Base-by-base conservation (phyloP, 2,329 filamentous ascomycete genomes). In the Hortaea werneckii region DNA sequence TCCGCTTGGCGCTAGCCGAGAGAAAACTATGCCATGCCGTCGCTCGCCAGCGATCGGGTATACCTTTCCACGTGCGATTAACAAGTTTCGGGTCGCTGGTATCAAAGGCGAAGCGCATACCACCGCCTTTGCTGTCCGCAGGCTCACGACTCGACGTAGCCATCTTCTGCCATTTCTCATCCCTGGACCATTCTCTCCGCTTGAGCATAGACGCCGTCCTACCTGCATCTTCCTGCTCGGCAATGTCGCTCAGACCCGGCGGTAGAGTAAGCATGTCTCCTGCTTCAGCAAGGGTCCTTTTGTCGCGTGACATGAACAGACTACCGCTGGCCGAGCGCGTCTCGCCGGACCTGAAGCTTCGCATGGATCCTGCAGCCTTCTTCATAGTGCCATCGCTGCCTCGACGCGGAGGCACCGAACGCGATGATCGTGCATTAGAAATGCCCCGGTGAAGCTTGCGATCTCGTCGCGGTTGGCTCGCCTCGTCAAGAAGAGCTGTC, bases 1-100 rank as follows among this genome's bases (percentile, higher is more conserved):
- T 73, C 50, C 75, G 78, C 59, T 77, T 81, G 30, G 88, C 87
- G 52, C 86, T 90, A 6, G 83, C 72, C 5, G 80, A 77, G 28
- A 98, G 76, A 62, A 98, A 98, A 4, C 88, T 87, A 68, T 90
- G 90, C 92, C 92, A 98, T 2, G 90, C 92, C 1, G 87, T 84
- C 29, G 84, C 79, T 43, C 92, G 83, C 92, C 92, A 98, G 51
- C 87, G 81, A 66, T 98, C 92, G 0, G 92, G 92, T 52, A 98
- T 95, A 29, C 92, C 92, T 64, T 98, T 98, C 92, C 92, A 98
- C 1, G 88, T 94, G 46, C 92, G 79, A 54, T 89, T 84, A 48
- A 95, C 82, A 38, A 98, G 72, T 64, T 95, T 74, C 5, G 85
- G 75, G 62, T 84, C 85, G 52, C 76, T 80, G 34, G 78, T 77